phyloP scores from a whole-genome alignment of 2,329 filamentous ascomycete genomes.

The Colletotrichum euphorbiae region DNA sequence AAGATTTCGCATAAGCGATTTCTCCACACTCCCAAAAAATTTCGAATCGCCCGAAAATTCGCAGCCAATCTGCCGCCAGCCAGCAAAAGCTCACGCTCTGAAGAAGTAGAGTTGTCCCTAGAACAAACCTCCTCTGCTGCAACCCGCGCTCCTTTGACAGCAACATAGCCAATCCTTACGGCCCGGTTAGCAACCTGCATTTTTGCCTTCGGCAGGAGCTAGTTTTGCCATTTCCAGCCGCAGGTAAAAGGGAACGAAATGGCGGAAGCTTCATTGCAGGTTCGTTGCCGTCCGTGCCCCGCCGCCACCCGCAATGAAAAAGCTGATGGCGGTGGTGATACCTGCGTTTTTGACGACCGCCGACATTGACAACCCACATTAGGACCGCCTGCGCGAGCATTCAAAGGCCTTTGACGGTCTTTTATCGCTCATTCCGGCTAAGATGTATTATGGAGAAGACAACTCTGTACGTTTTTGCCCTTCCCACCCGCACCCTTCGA shows the following conservation, averaged over 20 bases:
- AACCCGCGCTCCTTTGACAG: constrained; percentile 1
- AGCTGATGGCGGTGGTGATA: constrained; percentile 23
- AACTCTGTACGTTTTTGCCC: constrained; percentile 73
- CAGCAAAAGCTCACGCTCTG: constrained; percentile 25
- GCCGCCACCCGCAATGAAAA: constrained; percentile 33
- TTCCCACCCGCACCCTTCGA: constrained; percentile 10
- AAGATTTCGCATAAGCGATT: constrained; percentile 42
- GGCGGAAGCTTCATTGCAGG: constrained; percentile 60
- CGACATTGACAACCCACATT: constrained; percentile 29
- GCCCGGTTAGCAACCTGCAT: neutral
- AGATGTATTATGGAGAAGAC: constrained; percentile 91
- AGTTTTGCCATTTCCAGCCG: no score
- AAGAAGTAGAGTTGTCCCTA: constrained; percentile 20
- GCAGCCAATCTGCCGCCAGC: constrained; percentile 38
- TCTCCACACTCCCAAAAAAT: constrained; percentile 41
- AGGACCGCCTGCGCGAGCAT: constrained; percentile 49
- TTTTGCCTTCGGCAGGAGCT: neutral
- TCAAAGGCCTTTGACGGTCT: constrained; percentile 87
- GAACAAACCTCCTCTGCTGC: constrained; percentile 12
- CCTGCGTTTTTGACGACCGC: constrained; percentile 8
- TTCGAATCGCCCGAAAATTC: constrained; percentile 39
- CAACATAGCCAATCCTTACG: constrained; percentile 5
- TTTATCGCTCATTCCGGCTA: constrained; percentile 87
- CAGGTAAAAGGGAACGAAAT: constrained; percentile 46
- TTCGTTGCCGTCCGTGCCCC: constrained; percentile 49